These are phyloP conservation scores for Strobilomyces dryophilus DNA, from an alignment of 768 basidiomycete species.

Conservation along the genomic window DNA sequence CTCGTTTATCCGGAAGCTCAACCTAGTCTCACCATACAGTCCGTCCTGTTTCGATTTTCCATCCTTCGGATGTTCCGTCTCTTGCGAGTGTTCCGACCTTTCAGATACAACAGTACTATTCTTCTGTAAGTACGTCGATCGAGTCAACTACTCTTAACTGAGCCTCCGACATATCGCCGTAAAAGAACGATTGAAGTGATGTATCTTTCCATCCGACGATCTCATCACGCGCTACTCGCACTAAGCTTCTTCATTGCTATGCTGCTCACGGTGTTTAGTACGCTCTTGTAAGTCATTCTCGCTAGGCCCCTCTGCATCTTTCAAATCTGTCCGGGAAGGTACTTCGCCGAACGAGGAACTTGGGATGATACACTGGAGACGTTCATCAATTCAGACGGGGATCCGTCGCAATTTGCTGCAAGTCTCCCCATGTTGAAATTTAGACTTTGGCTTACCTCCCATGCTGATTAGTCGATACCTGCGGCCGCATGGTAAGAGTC, in stretches of 20 bases:
- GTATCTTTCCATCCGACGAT: conserved; percentile 83
- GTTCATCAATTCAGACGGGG: conserved; percentile 84
- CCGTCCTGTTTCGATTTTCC: conserved; percentile 85
- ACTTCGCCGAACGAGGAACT: conserved; percentile 86
- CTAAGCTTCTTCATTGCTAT: conserved; percentile 87
- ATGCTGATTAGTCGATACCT: conserved; percentile 51
- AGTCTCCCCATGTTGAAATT: conserved; percentile 14
- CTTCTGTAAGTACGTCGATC: conserved; percentile 55
- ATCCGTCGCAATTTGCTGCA: conserved; percentile 75
- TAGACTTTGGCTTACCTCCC: background rate
- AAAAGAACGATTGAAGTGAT: conserved; percentile 85
- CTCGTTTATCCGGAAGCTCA: background rate
- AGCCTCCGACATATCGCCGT: background rate
- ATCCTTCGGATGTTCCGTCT: conserved; percentile 89
- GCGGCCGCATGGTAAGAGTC: conserved; percentile 68
- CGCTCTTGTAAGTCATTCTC: conserved; percentile 55
- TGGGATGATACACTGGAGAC: conserved; percentile 81
- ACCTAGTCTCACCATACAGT: conserved; percentile 37
- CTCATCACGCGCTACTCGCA: conserved; percentile 82
- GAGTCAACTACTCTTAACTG: background rate
- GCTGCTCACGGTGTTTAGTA: conserved; percentile 85
- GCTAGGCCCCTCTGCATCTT: background rate
- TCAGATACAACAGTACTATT: conserved; percentile 78
- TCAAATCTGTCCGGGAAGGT: conserved; percentile 38
- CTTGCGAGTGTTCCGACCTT: conserved; percentile 84